Base-by-base conservation (phyloP, 1,284 basidiomycete species). In the Moesziomyces antarcticus region DNA sequence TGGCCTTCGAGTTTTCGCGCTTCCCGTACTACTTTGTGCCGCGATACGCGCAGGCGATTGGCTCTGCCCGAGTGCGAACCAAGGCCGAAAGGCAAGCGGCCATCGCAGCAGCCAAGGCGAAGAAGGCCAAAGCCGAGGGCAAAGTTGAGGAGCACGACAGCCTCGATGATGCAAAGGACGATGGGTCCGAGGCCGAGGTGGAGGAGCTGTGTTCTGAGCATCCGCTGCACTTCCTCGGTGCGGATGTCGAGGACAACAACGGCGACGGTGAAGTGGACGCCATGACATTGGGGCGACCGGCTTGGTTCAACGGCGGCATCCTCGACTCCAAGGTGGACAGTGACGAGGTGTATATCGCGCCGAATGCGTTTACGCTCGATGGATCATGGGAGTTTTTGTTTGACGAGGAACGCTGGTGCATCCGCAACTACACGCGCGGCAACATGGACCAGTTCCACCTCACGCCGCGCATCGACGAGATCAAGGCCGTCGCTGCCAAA, bases 11-110 rank as follows among this genome's bases (percentile, higher is more conserved):
- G 42, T 65, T 75, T 30, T 46, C 70, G 18, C 55, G 50, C 25
- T 75, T 75, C 45, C 65, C 63, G 7, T 75, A 75, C 57, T 75
- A 73, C 49, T 73, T 75, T 58, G 69, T 73, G 24, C 62, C 67
- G 2, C 40, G 57, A 8, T 73, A 73, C 20, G 73, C 73, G 10
- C 67, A 71, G 57, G 69, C 65, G 1, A 69, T 75, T 24, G 73
- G 73, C 1, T 51, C 59, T 22, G 51, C 58, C 1, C 56, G 51
- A 24, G 48, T 20, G 33, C 50, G 52, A n/a, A 65, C 43, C 13
- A 41, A 45, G 8, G 54, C 42, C 3, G 56, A 63, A 33, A 56
- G 47, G 47, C 14, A 46, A 16, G 54, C 56, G 3, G 16, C 14
- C 14, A 14, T 37, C 8, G 40, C 52, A 4, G 50, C 54, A 6